Conservation (phyloP, 257 asterid species). For the Salvia miltiorrhiza region DNA sequence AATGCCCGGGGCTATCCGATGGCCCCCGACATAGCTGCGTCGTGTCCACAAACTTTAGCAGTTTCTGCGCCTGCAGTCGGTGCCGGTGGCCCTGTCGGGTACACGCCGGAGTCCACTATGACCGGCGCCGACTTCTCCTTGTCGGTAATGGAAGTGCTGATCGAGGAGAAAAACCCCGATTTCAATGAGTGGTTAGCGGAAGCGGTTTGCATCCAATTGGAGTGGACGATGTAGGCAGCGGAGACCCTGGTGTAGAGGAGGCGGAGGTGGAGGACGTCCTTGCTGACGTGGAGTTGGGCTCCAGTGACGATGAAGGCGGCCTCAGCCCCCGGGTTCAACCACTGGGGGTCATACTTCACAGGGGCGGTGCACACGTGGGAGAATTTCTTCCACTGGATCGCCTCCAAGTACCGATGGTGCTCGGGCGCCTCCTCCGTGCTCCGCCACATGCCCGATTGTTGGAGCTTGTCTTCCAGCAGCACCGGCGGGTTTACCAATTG, state of each 20-base stretch:
- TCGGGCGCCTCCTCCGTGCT: conserved; percentile 54
- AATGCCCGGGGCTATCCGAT: conserved; percentile 81
- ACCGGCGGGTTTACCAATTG: conserved; percentile 61
- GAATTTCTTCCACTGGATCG: conserved; percentile 72
- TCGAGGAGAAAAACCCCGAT: conserved; percentile 56
- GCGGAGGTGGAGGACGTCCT: conserved; percentile 57
- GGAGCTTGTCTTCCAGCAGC: conserved; percentile 42
- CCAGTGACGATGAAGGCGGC: conserved; percentile 77
- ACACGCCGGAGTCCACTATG: conserved; percentile 72
- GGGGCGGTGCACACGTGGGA: conserved; percentile 79
- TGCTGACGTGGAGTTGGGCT: conserved; percentile 63
- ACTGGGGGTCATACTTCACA: conserved; percentile 46
- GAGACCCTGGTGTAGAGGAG: conserved; percentile 47
- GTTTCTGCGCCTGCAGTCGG: conserved; percentile 45
- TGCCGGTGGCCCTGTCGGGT: conserved; percentile 74
- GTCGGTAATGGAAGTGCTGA: conserved; percentile 47
- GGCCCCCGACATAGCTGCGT: conserved; percentile 72
- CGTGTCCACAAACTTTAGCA: conserved; percentile 67
- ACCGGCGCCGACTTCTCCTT: conserved; percentile 42
- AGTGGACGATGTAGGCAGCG: conserved; percentile 43
- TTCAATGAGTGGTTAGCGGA: conserved; percentile 37
- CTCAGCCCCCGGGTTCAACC: conserved; percentile 30
- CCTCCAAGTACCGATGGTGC: conserved; percentile 48
- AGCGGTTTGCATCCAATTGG: conserved; percentile 62
- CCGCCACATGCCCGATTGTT: conserved; percentile 38